Base-by-base conservation (phyloP, 148 eudicot genomes). In the Simmondsia chinensis region DNA sequence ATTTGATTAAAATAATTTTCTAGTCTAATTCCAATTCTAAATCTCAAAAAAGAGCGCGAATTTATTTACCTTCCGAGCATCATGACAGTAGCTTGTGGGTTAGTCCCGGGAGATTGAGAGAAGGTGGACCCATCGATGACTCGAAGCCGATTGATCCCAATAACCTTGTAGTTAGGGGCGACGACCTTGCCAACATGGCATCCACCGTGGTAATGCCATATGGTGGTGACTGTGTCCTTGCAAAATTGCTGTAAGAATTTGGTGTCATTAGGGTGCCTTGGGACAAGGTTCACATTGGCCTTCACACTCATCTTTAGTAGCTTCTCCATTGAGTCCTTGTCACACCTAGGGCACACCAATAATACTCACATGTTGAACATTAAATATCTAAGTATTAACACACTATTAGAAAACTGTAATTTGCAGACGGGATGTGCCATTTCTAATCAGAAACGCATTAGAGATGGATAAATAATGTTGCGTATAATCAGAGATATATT, bases 121-220 rank as follows among this genome's bases (percentile, higher is more conserved):
- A 85, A 82, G 5, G 88, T 74, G 1, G 95, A 91, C 2, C 99
- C 94, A 42, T 85, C 99, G 2, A 91, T 20, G 6, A 91, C 89
- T 2, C 99, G 80, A 17, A 91, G 64, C 34, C 80, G 42, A 6
- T 76, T 47, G 9, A 74, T 75, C n/a, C 95, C 94, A 4, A 70
- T 41, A 5, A 91, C 94, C 54, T 53, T 48, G 31, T 82, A 75
- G 4, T 76, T 63, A 4, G 48, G 59, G 54, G 33, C 42, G 48
- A 91, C 88, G 21, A 91, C 99, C 73, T 49, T 72, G 13, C 88
- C 95, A 35, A 85, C 79, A 0, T 76, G 94, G 59, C 99, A 91
- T 2, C 99, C 99, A 0, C 99, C 99, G 48, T 91, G 99, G 57
- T 91, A 91, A 28, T 91, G 99, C 99, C 99, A 91, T 20, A 91